These are phyloP conservation scores for Chionographis japonica DNA, from an alignment of 106 monocot species.

Conservation along the genomic window DNA sequence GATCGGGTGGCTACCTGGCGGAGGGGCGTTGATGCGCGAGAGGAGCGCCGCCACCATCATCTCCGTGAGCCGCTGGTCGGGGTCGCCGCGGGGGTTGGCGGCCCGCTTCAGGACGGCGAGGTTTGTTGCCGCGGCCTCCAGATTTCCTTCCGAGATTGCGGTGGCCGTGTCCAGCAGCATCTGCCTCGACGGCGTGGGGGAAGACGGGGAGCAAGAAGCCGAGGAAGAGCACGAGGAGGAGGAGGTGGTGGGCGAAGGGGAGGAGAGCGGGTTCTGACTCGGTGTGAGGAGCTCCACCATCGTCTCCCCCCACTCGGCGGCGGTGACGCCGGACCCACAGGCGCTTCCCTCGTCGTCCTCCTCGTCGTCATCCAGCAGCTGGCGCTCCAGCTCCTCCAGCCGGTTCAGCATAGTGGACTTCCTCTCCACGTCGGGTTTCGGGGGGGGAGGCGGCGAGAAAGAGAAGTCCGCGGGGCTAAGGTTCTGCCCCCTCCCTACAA, in stretches of 20 bases:
- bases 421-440: conserved; percentile 2
- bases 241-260: conserved; percentile 12
- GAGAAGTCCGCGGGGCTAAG: not conserved
- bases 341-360: conserved; percentile 17
- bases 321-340: not conserved
- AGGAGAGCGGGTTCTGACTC: not conserved
- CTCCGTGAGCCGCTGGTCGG: conserved; percentile 18
- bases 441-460: too few relatives aligned
- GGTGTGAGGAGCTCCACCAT: conserved; percentile 5
- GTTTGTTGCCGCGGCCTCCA: not conserved
- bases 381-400: conserved; percentile 26
- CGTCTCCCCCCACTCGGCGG: not conserved
- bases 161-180: conserved; percentile 21
- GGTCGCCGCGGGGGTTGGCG: conserved; percentile 18
- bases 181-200: conserved; percentile 4
- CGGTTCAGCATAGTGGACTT: conserved; percentile 8
- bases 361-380: conserved; percentile 8
- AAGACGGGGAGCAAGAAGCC: conserved; percentile 10
- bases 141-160: conserved; percentile 25
- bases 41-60: conserved; percentile 14
- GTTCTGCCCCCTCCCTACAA: too few relatives aligned
- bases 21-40: conserved; percentile 5
- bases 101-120: conserved; percentile 1
- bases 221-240: conserved; percentile 11
- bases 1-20: not conserved